Base-by-base conservation (phyloP, 768 basidiomycete species). In the Solioccasus polychromus region DNA sequence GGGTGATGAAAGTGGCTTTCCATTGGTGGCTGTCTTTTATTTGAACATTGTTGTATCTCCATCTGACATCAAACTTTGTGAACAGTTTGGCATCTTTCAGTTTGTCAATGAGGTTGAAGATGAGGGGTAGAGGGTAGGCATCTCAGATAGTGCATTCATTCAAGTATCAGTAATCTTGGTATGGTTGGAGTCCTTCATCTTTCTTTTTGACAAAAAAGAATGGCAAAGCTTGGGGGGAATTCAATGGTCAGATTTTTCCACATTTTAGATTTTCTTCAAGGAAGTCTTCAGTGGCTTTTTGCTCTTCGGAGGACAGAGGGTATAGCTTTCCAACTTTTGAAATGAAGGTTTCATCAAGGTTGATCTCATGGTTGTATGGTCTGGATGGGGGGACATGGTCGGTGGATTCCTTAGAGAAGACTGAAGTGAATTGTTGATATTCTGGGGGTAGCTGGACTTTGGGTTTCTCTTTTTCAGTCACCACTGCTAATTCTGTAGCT, bases 11-110 rank as follows among this genome's bases (percentile, higher is more conserved):
- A n/a, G n/a, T n/a, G n/a, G n/a, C n/a, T n/a, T 40, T 40, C 39
- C 29, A 42, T 42, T 42, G 40, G 17, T 42, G 29, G 7, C 30
- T 30, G 15, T 42, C 31, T 24, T 42, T 42, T 15, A 42, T 43
- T 2, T 18, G 14, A 15, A 32, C 14, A 32, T 32, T 32, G 31
- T 32, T 32, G 14, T 32, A 32, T 7, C 31, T 15, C 31, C 31
- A 32, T 8, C 14, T 2, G 9, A 43, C 23, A 19, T 43, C 12
- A 17, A 43, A 25, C 12, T 44, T 36, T 0, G 35, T 44, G 14
- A 22, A 35, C 4, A 41, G 20, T 7, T 29, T 41, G 26, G 39
- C 18, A 2, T 12, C 38, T 23, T 29, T 19, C 0, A 39, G 30
- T 8, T 44, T 45, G 6, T 39, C 26, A 0, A 34, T 15, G 15